Percentiles rank a stretch among this genome's conserved stretches.
phyloP scores from a whole-genome alignment of 257 asterid species.

The Nicotiana undulata region DNA sequence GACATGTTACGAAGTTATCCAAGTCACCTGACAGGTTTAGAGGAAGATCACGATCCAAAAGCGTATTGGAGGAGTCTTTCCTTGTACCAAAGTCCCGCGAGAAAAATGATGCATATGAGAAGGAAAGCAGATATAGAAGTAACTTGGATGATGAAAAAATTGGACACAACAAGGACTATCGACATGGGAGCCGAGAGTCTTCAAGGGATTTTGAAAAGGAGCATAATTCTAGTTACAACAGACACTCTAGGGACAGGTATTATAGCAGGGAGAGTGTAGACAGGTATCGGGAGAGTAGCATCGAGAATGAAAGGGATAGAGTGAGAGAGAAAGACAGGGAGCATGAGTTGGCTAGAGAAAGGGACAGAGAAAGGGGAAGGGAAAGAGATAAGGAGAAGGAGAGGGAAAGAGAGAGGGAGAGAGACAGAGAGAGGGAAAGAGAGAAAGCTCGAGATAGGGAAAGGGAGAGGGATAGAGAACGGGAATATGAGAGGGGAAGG shows the following conservation, averaged over 20 bases:
- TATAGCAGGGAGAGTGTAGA: conserved; percentile 38
- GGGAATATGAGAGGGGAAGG: conserved; percentile 28
- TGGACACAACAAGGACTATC: conserved; percentile 23
- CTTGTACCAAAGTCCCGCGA: conserved; percentile 10
- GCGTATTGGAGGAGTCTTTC: conserved; percentile 45
- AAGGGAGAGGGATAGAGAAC: conserved; percentile 28
- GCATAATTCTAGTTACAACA: conserved; percentile 40
- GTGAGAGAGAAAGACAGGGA: conserved; percentile 24
- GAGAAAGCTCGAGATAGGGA: conserved; percentile 25
- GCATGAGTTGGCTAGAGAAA: conserved; percentile 14
- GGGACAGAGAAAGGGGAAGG: conserved; percentile 26
- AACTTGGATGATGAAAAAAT: conserved; percentile 48
- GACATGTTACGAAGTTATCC: conserved; percentile 24
- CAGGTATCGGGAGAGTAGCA: conserved; percentile 45
- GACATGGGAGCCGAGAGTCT: conserved; percentile 40
- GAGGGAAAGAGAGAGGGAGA: conserved; percentile 27
- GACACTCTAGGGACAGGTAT: conserved; percentile 39
- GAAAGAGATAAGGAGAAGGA: conserved; percentile 23
- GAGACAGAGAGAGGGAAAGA: conserved; percentile 22
- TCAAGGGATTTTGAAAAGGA: conserved; percentile 46
- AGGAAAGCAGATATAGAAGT: conserved; percentile 27
- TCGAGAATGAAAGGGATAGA: conserved; percentile 46
- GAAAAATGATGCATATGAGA: conserved; percentile 26
- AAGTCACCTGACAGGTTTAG: conserved; percentile 55
- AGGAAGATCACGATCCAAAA: conserved; percentile 63